phyloP scores from a whole-genome alignment of 1,139 yeast genomes.

The Chernovozyma aurita region DNA sequence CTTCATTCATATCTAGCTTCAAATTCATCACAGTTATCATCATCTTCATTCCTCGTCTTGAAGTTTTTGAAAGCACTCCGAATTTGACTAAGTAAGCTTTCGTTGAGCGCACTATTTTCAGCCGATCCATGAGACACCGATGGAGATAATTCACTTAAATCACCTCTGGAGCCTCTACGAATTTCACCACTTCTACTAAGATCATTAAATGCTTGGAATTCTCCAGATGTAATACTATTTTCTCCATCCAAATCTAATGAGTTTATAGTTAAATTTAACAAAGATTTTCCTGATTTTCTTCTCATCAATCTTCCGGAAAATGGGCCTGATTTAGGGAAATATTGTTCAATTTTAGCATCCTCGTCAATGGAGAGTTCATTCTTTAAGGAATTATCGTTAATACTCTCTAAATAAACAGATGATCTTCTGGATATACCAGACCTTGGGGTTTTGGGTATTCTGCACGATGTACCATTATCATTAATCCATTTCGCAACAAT shows the following conservation, averaged over 20 bases:
- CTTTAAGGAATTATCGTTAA: conserved; percentile 7
- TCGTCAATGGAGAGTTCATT: conserved; percentile 18
- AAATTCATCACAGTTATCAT: conserved; percentile 51
- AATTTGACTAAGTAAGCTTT: conserved; percentile 46
- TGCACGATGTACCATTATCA: conserved; percentile 76
- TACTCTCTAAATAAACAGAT: conserved; percentile 22
- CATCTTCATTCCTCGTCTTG: conserved; percentile 34
- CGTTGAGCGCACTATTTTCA: conserved; percentile 28
- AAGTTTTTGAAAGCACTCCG: conserved; percentile 50
- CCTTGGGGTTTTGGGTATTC: conserved; percentile 48
- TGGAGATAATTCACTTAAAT: conserved; percentile 25
- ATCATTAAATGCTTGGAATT: conserved; percentile 11
- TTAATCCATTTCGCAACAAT: conserved; percentile 91
- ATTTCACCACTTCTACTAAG: conserved; percentile 15
- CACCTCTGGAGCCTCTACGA: conserved; percentile 11
- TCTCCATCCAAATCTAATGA: conserved; percentile 56
- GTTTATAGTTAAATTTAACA: conserved; percentile 62
- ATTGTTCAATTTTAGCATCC: conserved; percentile 33
- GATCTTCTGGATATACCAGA: conserved; percentile 34
- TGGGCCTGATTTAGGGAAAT: conserved; percentile 44
- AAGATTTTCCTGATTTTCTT: conserved; percentile 68
- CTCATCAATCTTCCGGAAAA: conserved; percentile 54
- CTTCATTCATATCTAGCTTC: conserved; percentile 35
- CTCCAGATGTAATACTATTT: conserved; percentile 3
- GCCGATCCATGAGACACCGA: conserved; percentile 25